Evolutionary conservation across 2,329 filamentous ascomycete species (phyloP).

Genomic region (Aspergillus sp.): DNA sequence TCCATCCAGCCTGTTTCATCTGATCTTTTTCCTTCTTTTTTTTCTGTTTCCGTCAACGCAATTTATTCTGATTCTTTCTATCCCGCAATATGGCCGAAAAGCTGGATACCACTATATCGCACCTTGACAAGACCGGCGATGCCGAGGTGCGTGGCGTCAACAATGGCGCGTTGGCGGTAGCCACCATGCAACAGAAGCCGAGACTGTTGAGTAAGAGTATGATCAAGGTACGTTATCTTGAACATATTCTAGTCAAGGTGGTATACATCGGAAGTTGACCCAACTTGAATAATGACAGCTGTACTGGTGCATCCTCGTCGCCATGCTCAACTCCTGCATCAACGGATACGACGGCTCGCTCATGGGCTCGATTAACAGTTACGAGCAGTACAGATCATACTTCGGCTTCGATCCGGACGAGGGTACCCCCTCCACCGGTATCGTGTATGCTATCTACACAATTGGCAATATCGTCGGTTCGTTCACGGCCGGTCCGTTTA

Average conservation of each 20-base stretch:
- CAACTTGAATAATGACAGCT: slow-evolving; percentile 26
- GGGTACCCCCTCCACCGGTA: slow-evolving; percentile 46
- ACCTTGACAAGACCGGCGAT: slow-evolving; percentile 8
- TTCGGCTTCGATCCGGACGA: slow-evolving; percentile 41
- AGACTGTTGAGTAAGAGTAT: slow-evolving; percentile 41
- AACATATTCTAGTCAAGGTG: not conserved
- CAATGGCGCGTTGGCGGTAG: slow-evolving; percentile 33
- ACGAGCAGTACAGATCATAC: slow-evolving; percentile 45
- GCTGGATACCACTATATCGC: not conserved
- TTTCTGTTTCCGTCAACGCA: not conserved
- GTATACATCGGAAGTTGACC: too few species aligned
- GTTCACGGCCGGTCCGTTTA: slow-evolving; percentile 45
- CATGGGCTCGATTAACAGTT: slow-evolving; percentile 51
- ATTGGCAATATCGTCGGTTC: slow-evolving; percentile 51
- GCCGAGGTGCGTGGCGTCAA: slow-evolving; percentile 18
- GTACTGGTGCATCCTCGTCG: slow-evolving; percentile 42
- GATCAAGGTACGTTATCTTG: slow-evolving; percentile 40
- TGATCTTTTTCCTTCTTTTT: not conserved
- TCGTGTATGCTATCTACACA: slow-evolving; percentile 51
- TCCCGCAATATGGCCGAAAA: not conserved
- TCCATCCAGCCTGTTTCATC: not conserved
- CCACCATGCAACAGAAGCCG: slow-evolving; percentile 33
- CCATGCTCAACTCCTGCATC: slow-evolving; percentile 47
- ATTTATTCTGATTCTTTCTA: not conserved
- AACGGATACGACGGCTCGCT: slow-evolving; percentile 52